phyloP scores from a whole-genome alignment of 108 stramenopile species.

The Phaeodactylum tricornutum region DNA sequence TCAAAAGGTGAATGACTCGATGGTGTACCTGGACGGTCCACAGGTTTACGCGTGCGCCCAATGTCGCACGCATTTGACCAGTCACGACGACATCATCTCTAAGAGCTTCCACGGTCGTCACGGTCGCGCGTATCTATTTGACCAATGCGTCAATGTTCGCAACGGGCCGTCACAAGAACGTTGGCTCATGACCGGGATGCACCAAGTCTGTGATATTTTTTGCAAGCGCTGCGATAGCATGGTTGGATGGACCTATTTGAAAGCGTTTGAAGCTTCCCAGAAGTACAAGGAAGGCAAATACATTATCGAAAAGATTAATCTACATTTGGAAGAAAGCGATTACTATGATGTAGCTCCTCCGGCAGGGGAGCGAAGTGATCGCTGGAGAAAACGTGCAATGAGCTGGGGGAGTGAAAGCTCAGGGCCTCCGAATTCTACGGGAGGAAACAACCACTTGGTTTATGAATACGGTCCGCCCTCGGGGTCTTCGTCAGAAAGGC shows the following conservation, averaged over 20 bases:
- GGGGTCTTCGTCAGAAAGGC: too few species aligned
- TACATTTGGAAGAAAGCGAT: conserved; percentile 68
- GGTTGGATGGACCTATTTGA: conserved; percentile 93
- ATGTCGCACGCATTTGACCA: conserved; percentile 86
- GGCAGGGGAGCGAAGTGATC: conserved; percentile 67
- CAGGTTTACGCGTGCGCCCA: conserved; percentile 78
- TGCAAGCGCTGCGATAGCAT: conserved; percentile 82
- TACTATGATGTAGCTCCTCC: conserved; percentile 46
- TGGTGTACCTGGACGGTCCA: conserved; percentile 88
- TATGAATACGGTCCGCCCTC: too few species aligned
- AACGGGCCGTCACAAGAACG: conserved; percentile 75
- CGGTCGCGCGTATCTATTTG: conserved; percentile 87
- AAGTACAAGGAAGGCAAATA: conserved; percentile 94
- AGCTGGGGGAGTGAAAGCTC: conserved; percentile 73
- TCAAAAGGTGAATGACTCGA: conserved; percentile 57
- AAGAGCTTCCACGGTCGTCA: conserved; percentile 92
- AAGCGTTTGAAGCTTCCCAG: conserved; percentile 77
- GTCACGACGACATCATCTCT: conserved; percentile 88
- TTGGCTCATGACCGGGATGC: conserved; percentile 86
- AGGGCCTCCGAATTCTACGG: neutral
- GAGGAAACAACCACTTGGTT: neutral
- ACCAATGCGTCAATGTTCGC: conserved; percentile 78
- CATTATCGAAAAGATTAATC: conserved; percentile 85
- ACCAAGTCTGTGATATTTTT: conserved; percentile 85
- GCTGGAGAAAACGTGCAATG: conserved; percentile 55